Evolutionary conservation across 2,329 filamentous ascomycete species (phyloP).

Genomic region (Raffaelea albimanens): DNA sequence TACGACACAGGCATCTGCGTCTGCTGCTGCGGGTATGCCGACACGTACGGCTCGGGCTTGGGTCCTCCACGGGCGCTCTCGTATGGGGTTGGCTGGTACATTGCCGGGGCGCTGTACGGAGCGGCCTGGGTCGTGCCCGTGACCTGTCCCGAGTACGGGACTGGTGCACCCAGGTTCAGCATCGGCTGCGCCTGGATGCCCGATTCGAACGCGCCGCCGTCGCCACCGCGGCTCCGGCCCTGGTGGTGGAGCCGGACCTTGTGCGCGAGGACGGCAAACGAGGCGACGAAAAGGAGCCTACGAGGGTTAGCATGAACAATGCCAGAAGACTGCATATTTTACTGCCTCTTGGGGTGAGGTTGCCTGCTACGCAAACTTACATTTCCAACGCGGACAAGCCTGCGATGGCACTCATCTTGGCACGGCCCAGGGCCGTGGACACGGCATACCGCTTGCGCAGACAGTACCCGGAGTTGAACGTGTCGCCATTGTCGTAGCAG

Average conservation of each 20-base stretch:
- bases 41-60: not conserved
- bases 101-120: not conserved
- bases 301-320: no score
- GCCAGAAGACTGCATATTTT: no score
- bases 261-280: constrained; percentile 31
- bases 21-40: not conserved
- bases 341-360: no score
- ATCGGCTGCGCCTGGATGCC: constrained; percentile 14
- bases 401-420: constrained; percentile 20
- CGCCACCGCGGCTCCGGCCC: constrained; percentile 12
- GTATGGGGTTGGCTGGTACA: not conserved
- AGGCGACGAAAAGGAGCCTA: constrained; percentile 26
- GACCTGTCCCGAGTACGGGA: no score
- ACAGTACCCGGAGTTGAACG: constrained; percentile 17
- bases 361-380: constrained; percentile 13
- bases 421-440: constrained; percentile 13
- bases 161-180: not conserved
- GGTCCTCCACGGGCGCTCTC: not conserved
- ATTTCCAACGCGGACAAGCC: constrained; percentile 20
- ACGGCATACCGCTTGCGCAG: constrained; percentile 14
- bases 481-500: constrained; percentile 19
- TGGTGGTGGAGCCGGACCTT: constrained; percentile 18
- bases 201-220: constrained; percentile 19
- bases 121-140: not conserved
- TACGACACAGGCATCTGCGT: not conserved